Base-by-base conservation (phyloP, 2,329 filamentous ascomycete genomes). In the Exophiala lecanii-corni region DNA sequence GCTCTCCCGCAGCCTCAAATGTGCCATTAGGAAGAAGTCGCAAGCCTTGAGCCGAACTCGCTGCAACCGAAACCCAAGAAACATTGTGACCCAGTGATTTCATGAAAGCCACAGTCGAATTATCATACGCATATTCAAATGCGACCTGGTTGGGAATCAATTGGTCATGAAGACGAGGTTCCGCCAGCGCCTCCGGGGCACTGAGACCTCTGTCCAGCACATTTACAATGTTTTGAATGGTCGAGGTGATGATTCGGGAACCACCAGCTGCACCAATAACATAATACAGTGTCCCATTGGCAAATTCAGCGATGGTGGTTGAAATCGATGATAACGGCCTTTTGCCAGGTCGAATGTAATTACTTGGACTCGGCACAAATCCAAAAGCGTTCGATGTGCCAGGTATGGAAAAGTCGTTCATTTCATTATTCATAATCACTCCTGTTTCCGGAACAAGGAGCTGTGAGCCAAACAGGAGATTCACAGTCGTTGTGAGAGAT, bases 361-460 rank as follows among this genome's bases (percentile, higher is more conserved):
- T 96, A 33, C 82, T 76, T 3, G 80, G 78, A 1, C 79, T 82
- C 2, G 91, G 89, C 33, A 82, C 76, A 67, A 88, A 95, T 39
- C 88, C 89, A 61, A 96, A 97, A 18, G 82, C 79, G 61, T 95
- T 95, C 45, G 73, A 74, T 2, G 75, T 69, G 40, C 79, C 79
- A 0, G 91, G 89, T 56, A 94, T 89, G 36, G 82, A 87, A 69
- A 96, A 96, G 68, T 94, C 88, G 64, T 78, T 71, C 74, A 78
- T 78, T 52, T 77, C 71, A 50, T 76, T 71, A 53, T 78, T 78
- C 70, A 94, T 78, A 42, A 94, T 86, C 45, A 95, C 75, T 13
- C 89, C 89, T 0, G 88, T 89, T 55, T 83, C 76, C 0, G 88
- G 86, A 1, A 91, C 84, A 65, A 94, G 79, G 51, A 94, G 63